Base-by-base conservation (phyloP, 176 grass and related monocot species). In the Bolboschoenus planiculmis region DNA sequence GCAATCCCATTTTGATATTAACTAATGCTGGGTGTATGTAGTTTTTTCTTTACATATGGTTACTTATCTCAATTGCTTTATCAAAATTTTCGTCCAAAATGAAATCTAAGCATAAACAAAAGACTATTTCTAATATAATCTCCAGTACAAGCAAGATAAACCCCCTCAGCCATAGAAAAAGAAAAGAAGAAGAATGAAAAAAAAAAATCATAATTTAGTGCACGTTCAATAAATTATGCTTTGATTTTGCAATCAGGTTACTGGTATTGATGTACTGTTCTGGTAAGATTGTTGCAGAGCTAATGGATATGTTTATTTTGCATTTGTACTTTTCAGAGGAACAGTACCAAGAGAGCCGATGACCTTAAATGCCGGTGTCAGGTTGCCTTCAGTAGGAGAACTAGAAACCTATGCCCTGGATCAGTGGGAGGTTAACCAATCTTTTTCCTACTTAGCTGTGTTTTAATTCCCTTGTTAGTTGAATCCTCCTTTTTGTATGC, bases 381-480 rank as follows among this genome's bases (percentile, higher is more conserved):
- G 92, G 87, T 91, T 97, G 85, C 95, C 95, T 47, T 67, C 95
- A 37, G 39, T 89, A 60, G 74, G 71, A 77, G 95, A 97, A 66
- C 63, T 97, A 81, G 95, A 92, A 70, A 67, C 26, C 48, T 94
- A 91, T 85, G 90, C 95, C 65, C 81, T 91, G 72, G 87, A 89
- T 33, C 95, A 97, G 63, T 97, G 95, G 95, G 95, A 97, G 95
- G 95, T 94, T 86, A 51, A 73, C 10, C 14, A 40, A 58, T 55
- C 34, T 83, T 21, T 84, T 90, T 14, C 53, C 16, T 83, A 43
- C 80, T 61, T 56, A 53, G 75, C 5, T 47, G 50, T 44, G 14
- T 82, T 78, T 23, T 57, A 35, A 21, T 7, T 80, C 11, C 68
- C 26, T 48, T 61, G 35, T 81, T 83, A 86, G 20, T 66, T 86